Conservation (phyloP, 805 yeast species). For the Lipomyces spencermartinsiae region DNA sequence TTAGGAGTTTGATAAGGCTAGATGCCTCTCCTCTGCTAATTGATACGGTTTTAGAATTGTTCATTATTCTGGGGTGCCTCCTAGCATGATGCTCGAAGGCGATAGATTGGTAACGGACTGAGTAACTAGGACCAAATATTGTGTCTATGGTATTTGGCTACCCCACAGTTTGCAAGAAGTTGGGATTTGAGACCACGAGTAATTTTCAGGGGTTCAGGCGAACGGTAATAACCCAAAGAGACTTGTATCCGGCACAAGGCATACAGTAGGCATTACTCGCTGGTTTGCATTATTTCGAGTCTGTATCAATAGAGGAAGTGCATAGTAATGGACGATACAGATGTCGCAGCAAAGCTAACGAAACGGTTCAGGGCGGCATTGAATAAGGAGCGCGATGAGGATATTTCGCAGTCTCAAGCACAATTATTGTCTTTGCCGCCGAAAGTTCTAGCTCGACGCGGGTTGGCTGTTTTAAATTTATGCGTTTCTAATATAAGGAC, state of each 20-base stretch:
- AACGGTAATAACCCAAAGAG: too few species aligned
- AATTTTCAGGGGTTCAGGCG: neutral
- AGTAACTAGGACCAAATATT: neutral
- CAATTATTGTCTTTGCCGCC: conserved; percentile 60
- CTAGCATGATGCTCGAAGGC: neutral
- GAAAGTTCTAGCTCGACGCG: conserved; percentile 69
- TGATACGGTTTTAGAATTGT: neutral
- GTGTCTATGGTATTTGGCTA: neutral
- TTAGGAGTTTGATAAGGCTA: neutral
- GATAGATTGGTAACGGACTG: neutral
- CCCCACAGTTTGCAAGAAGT: too few species aligned
- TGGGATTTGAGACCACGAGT: too few species aligned
- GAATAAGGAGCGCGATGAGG: conserved; percentile 58
- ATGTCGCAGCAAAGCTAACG: conserved; percentile 21
- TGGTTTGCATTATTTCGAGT: neutral
- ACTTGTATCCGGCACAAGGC: too few species aligned
- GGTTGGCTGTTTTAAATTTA: conserved; percentile 77
- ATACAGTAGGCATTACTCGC: neutral
- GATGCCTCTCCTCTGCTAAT: neutral
- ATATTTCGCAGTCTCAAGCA: conserved; percentile 54
- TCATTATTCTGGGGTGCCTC: neutral
- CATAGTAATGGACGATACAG: conserved; percentile 3
- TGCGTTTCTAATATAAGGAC: conserved; percentile 65
- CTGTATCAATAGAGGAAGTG: neutral
- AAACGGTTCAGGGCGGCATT: conserved; percentile 29